Evolutionary conservation across 805 yeast genomes (phyloP).

Genomic region (Novakomyces olei): DNA sequence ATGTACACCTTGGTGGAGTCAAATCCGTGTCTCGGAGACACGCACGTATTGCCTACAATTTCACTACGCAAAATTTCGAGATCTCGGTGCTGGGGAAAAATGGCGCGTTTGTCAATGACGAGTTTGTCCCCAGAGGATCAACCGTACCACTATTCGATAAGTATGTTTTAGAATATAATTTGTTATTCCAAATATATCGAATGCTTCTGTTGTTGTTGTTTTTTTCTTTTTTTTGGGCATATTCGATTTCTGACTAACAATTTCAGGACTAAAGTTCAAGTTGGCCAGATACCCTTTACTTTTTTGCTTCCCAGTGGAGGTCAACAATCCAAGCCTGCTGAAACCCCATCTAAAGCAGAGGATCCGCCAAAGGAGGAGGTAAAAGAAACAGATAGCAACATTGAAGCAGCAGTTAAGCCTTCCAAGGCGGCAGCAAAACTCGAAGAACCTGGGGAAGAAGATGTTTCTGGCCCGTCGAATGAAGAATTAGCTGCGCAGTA

Average conservation of each 20-base stretch:
- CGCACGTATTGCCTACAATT: conserved; percentile 88
- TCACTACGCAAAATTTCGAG: conserved; percentile 88
- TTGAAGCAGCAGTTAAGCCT: not conserved
- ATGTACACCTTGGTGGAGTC: conserved; percentile 77
- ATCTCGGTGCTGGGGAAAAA: conserved; percentile 78
- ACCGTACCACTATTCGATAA: conserved; percentile 89
- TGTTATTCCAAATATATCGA: not conserved
- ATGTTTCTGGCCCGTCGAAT: too few species aligned
- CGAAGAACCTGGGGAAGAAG: too few species aligned
- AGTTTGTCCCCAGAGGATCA: conserved; percentile 70
- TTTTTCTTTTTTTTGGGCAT: too few species aligned
- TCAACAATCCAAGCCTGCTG: not conserved
- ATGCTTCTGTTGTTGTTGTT: too few species aligned
- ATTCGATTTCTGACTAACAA: too few species aligned
- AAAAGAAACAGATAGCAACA: not conserved
- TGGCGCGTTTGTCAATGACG: conserved; percentile 90
- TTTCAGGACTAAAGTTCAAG: conserved; percentile 43
- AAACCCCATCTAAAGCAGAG: not conserved
- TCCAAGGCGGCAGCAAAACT: too few species aligned
- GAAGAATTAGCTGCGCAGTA: too few species aligned
- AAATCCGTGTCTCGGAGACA: conserved; percentile 87
- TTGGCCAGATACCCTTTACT: conserved; percentile 75
- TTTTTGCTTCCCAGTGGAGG: conserved; percentile 50
- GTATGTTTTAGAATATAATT: conserved; percentile 40
- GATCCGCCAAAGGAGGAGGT: conserved; percentile 5